A percentile compares a stretch with the other conserved stretches of the same genome.
These are phyloP conservation scores for Amesomyces nigricolor DNA, from an alignment of 2,329 filamentous ascomycete species.

Conservation along the genomic window DNA sequence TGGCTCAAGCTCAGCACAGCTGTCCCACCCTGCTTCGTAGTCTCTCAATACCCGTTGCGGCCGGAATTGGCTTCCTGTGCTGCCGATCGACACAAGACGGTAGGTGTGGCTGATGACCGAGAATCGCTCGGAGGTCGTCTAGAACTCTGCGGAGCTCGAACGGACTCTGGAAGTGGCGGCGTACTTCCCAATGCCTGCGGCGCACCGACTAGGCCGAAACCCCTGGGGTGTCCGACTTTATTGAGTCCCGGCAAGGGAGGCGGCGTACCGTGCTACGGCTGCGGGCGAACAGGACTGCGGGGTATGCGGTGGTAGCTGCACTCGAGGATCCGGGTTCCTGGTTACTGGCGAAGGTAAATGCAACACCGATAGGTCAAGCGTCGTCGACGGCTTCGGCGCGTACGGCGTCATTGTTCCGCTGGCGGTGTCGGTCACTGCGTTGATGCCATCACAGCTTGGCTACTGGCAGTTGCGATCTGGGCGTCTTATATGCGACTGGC, in stretches of 20 bases:
- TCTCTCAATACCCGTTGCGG: not conserved
- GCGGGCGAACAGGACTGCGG: slow-evolving; percentile 17
- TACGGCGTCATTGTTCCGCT: slow-evolving; percentile 41
- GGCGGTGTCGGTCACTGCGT: slow-evolving; percentile 25
- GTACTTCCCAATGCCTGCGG: slow-evolving; percentile 7
- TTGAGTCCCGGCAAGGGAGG: not conserved
- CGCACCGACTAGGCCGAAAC: slow-evolving; percentile 5
- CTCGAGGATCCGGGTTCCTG: slow-evolving; percentile 7
- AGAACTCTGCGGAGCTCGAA: not conserved
- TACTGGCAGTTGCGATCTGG: slow-evolving; percentile 6
- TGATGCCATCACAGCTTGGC: slow-evolving; percentile 20
- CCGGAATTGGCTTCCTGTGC: not conserved
- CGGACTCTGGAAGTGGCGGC: not conserved
- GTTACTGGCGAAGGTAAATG: slow-evolving; percentile 13
- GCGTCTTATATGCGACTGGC: not conserved
- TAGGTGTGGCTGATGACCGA: not conserved
- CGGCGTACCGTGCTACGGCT: slow-evolving; percentile 11
- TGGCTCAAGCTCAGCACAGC: slow-evolving; percentile 13
- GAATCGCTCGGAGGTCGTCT: not conserved
- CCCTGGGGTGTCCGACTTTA: slow-evolving; percentile 1
- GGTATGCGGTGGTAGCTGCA: slow-evolving; percentile 15
- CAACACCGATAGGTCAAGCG: slow-evolving; percentile 27
- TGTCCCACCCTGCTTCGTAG: slow-evolving; percentile 2
- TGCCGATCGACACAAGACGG: not conserved
- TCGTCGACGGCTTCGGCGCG: slow-evolving; percentile 33